Evolutionary conservation across 306 rosid genomes (phyloP), one percentile per base, ranked within the genome.

Genomic region (Castanea sativa): DNA sequence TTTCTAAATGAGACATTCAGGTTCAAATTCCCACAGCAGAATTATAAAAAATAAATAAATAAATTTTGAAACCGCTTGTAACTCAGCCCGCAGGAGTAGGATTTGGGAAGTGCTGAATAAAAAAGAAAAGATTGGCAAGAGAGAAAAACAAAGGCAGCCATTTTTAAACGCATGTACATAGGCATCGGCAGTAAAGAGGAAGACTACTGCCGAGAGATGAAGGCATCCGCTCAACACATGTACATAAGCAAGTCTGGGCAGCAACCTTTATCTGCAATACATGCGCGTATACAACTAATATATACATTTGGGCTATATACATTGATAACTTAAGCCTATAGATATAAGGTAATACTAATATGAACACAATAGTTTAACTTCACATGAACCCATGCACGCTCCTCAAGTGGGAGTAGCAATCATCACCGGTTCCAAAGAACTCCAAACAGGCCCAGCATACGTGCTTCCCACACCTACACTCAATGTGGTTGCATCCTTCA

Each of bases 381-480:
- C 82, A 92, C 30, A 90, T 77, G 73, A 86, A 60, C 85, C 71
- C 12, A 84, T 95, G 98, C 55, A 91, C 81, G 65, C 30, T 76
- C 84, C 97, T 86, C 84, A 95, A 70, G 84, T 95, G 99, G 71
- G 52, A 55, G 69, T 95, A 95, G 78, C 99, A 95, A 15, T 87
- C 94, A 15, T 95, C 85, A 69, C 98, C 80, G 73, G 73, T 82
- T 41, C 38, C 73, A 18, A 81, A 93, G 83, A 71, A 65, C 35
- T 82, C 96, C 86, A 95, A 82, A 83, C 98, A 96, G 63, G 78
- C 96, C 98, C 98, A 96, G 85, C 99, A 96, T 5, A 96, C 88
- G 79, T 96, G 99, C 63, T 73, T 93, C 52, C 94, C 98, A 59
- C 99, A 96, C 88, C 81, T 85, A 33, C 99, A 96, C 85, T 87